Conservation (phyloP, 192 early-diverging fungal species). For the Dissophora ornata region DNA sequence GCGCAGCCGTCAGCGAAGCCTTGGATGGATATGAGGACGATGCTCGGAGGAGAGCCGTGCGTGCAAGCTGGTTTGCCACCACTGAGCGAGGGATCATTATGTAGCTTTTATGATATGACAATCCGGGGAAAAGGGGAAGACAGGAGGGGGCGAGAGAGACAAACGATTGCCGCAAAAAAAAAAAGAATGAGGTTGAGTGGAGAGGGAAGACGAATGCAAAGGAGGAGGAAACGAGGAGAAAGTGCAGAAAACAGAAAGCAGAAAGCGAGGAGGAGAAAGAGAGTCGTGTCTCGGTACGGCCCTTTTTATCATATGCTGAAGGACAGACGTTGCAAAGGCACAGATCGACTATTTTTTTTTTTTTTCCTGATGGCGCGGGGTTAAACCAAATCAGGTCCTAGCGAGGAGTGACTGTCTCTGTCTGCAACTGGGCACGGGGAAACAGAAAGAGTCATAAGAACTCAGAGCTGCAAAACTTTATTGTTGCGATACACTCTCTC, state of each 20-base stretch:
- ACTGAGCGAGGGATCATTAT: constrained; percentile 36
- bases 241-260: not conserved
- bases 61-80: constrained; percentile 13
- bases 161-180: too few relatives aligned
- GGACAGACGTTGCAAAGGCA: too few relatives aligned
- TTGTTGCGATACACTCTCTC: too few relatives aligned
- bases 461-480: too few relatives aligned
- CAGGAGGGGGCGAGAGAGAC: too few relatives aligned
- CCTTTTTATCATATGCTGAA: constrained; percentile 5
- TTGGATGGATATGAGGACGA: constrained; percentile 21
- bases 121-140: not conserved
- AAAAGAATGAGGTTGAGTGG: too few relatives aligned
- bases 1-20: constrained; percentile 27
- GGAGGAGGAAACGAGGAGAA: not conserved
- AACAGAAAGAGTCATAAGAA: too few relatives aligned
- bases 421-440: too few relatives aligned
- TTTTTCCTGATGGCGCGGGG: not conserved
- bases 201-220: not conserved
- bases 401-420: too few relatives aligned
- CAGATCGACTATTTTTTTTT: not conserved
- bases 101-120: not conserved
- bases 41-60: constrained; percentile 29
- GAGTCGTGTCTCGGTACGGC: not conserved
- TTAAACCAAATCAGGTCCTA: too few relatives aligned
- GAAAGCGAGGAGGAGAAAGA: not conserved